Evolutionary conservation across 129 eudicot species (phyloP).

Genomic region (Pittosporum tobira): DNA sequence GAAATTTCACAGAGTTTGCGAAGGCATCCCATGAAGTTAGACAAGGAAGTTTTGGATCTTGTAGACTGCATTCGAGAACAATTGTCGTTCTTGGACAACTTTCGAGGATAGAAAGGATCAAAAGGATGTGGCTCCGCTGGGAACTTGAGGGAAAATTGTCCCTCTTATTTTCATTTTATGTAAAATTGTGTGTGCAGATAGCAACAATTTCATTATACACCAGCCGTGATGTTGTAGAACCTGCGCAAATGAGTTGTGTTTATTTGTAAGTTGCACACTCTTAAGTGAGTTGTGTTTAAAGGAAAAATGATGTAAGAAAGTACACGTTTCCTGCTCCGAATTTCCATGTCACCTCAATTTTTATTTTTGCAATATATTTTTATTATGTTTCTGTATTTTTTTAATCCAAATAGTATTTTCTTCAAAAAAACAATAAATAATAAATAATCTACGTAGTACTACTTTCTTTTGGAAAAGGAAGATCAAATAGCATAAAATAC

Average conservation of each 20-base stretch:
- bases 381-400: too few relatives aligned
- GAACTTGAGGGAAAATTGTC: conserved; percentile 22
- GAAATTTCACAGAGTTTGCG: conserved; percentile 50
- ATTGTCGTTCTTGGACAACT: conserved; percentile 28
- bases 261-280: not conserved
- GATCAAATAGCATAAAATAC: too few relatives aligned
- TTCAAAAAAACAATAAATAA: too few relatives aligned
- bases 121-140: conserved; percentile 38
- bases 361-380: too few relatives aligned
- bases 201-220: not conserved
- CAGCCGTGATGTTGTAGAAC: conserved; percentile 21
- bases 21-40: conserved; percentile 58
- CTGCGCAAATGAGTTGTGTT: conserved; percentile 15
- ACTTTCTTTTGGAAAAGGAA: too few relatives aligned
- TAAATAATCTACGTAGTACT: too few relatives aligned
- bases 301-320: too few relatives aligned
- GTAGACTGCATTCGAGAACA: conserved; percentile 55
- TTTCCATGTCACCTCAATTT: too few relatives aligned
- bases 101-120: conserved; percentile 52
- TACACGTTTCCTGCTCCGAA: too few relatives aligned
- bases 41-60: conserved; percentile 56
- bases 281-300: too few relatives aligned
- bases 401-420: too few relatives aligned
- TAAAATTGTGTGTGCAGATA: conserved; percentile 5
- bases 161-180: conserved; percentile 21